These are phyloP conservation scores for Diaporthe citrichinensis DNA, from an alignment of 2,329 filamentous ascomycete species.

Conservation along the genomic window DNA sequence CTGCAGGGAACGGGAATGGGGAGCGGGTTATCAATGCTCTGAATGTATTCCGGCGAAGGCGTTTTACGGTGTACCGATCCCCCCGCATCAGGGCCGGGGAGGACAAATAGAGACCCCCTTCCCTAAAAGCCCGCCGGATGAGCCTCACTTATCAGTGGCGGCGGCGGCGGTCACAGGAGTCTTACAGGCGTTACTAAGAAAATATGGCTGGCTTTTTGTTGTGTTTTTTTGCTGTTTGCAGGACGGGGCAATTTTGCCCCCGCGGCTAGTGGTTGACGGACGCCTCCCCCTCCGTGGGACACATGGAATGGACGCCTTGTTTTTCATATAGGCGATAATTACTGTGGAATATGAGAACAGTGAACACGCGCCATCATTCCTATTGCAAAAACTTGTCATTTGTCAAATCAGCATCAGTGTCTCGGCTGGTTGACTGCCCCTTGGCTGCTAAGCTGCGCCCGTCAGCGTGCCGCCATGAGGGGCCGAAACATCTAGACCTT, in stretches of 20 bases:
- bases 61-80: neutral
- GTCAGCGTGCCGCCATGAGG: neutral
- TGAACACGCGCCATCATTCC: neutral
- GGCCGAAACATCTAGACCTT: neutral
- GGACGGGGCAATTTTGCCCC: neutral
- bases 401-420: neutral
- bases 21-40: neutral
- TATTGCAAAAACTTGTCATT: neutral
- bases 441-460: neutral
- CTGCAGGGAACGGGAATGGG: neutral
- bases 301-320: neutral
- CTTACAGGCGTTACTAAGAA: constrained; percentile 10
- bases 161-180: neutral
- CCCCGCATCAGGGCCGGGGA: neutral
- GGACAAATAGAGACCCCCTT: too few species aligned
- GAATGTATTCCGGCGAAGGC: constrained; percentile 22
- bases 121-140: neutral
- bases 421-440: neutral
- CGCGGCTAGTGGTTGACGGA: neutral
- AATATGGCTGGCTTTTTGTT: neutral
- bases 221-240: neutral
- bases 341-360: constrained; percentile 21
- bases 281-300: too few species aligned
- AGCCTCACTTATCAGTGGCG: neutral
- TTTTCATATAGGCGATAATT: constrained; percentile 1